phyloP scores from a whole-genome alignment of 2,329 filamentous ascomycete genomes.

The Westerdykella sp. region DNA sequence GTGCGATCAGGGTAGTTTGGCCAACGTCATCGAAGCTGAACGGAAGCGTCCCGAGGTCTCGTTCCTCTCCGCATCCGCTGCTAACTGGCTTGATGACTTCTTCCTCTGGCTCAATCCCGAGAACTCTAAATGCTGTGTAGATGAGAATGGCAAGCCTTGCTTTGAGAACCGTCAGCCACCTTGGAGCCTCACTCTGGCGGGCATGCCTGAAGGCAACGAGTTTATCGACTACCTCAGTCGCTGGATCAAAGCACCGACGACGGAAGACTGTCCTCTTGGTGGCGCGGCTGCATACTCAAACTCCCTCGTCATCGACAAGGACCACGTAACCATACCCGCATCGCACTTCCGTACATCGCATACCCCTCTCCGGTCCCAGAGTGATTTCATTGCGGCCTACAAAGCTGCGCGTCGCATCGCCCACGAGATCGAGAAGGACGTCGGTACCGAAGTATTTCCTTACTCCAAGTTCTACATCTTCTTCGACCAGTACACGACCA shows the following conservation, averaged over 20 bases:
- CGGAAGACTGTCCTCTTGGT: constrained; percentile 77
- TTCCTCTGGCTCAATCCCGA: constrained; percentile 90
- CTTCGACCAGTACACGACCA: constrained; percentile 92
- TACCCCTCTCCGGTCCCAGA: constrained; percentile 76
- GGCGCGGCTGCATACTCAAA: constrained; percentile 82
- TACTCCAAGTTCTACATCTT: constrained; percentile 99
- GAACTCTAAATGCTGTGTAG: constrained; percentile 63
- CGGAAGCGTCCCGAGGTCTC: constrained; percentile 82
- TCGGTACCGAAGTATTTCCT: constrained; percentile 80
- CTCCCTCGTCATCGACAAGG: constrained; percentile 70
- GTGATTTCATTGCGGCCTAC: constrained; percentile 90
- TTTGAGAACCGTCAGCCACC: constrained; percentile 70
- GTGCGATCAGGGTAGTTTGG: constrained; percentile 74
- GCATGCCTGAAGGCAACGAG: constrained; percentile 91
- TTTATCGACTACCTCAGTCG: constrained; percentile 80
- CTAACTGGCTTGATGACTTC: constrained; percentile 96
- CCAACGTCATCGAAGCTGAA: constrained; percentile 89
- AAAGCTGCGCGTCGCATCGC: constrained; percentile 83
- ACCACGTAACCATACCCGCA: constrained; percentile 63
- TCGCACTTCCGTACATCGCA: constrained; percentile 91
- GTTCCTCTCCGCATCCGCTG: constrained; percentile 80
- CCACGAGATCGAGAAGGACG: constrained; percentile 62
- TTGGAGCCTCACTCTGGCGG: constrained; percentile 83
- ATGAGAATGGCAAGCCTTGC: constrained; percentile 60
- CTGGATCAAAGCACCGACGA: constrained; percentile 75